phyloP scores from a whole-genome alignment of 2,329 filamentous ascomycete genomes.

The Orbilia javanica region DNA sequence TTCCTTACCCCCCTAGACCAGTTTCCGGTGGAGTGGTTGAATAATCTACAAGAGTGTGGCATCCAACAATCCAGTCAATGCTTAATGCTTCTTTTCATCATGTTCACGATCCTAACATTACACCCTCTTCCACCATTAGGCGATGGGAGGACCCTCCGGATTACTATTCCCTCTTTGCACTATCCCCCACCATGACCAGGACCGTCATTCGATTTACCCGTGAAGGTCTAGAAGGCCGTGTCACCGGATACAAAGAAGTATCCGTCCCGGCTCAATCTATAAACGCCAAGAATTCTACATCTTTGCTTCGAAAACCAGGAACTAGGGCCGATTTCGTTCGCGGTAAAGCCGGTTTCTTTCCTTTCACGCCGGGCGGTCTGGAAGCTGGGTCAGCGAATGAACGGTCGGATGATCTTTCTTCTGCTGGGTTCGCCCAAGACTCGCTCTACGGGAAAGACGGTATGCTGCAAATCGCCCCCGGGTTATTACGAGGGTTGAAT shows the following conservation, averaged over 20 bases:
- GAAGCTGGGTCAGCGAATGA: constrained; percentile 77
- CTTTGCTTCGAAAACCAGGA: constrained; percentile 85
- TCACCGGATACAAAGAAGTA: constrained; percentile 93
- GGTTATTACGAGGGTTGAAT: constrained; percentile 81
- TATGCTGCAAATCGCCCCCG: constrained; percentile 83
- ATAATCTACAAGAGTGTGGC: constrained; percentile 81
- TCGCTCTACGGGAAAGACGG: constrained; percentile 74
- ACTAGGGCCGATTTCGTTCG: constrained; percentile 90
- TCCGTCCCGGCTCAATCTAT: constrained; percentile 89
- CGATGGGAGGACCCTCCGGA: constrained; percentile 86
- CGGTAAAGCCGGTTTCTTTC: constrained; percentile 92
- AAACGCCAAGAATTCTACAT: constrained; percentile 95
- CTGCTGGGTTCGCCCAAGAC: constrained; percentile 74
- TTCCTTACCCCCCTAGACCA: constrained; percentile 82
- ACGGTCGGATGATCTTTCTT: constrained; percentile 84
- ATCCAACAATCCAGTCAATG: constrained; percentile 63
- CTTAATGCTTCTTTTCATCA: constrained; percentile 19
- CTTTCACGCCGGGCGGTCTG: constrained; percentile 89
- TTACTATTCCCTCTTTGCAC: constrained; percentile 75
- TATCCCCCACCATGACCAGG: constrained; percentile 90
- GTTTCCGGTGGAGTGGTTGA: constrained; percentile 88
- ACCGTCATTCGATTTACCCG: constrained; percentile 94
- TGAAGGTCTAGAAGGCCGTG: constrained; percentile 89
- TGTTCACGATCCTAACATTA: constrained; percentile 35
- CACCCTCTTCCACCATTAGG: constrained; percentile 63